A percentile compares a stretch with the other conserved stretches of the same genome.
phyloP scores from a whole-genome alignment of 1,284 basidiomycete species.

The Cryptococcus floricola region DNA sequence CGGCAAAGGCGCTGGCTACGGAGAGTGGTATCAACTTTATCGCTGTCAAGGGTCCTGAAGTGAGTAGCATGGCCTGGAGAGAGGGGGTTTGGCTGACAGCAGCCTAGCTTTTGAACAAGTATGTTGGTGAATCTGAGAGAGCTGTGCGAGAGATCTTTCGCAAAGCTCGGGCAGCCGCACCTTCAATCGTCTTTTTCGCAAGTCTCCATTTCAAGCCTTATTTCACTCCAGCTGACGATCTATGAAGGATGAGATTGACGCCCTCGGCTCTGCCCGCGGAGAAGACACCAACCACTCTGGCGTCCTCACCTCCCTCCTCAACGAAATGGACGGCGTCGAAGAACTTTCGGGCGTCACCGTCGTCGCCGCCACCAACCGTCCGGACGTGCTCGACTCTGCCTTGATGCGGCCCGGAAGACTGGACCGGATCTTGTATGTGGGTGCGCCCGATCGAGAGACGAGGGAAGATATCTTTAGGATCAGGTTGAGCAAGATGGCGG shows the following conservation, averaged over 20 bases:
- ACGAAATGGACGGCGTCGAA: conserved; percentile 98
- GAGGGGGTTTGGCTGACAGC: background rate
- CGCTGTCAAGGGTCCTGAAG: conserved; percentile 97
- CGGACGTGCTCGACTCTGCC: conserved; percentile 88
- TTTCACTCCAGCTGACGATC: conserved; percentile 1
- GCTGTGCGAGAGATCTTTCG: conserved; percentile 92
- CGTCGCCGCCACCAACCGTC: conserved; percentile 93
- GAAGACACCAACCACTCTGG: conserved; percentile 67
- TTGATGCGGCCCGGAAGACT: conserved; percentile 90
- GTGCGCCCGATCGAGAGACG: conserved; percentile 75
- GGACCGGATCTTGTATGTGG: conserved; percentile 93
- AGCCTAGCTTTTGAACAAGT: conserved; percentile 83
- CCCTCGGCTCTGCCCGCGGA: conserved; percentile 72
- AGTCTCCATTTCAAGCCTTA: conserved; percentile 37
- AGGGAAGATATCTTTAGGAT: conserved; percentile 82
- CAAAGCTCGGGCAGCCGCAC: conserved; percentile 88
- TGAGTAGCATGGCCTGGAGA: conserved; percentile 39
- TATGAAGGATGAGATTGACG: conserved; percentile 91
- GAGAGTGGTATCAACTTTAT: conserved; percentile 96
- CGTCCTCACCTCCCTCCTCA: conserved; percentile 86
- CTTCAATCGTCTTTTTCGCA: conserved; percentile 95
- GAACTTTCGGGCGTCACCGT: conserved; percentile 88
- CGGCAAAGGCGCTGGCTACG: conserved; percentile 88
- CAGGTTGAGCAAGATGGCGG: conserved; percentile 71
- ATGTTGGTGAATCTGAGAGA: conserved; percentile 93